These are phyloP conservation scores for Beauveria asiatica DNA, from an alignment of 2,329 filamentous ascomycete species.

Conservation along the genomic window DNA sequence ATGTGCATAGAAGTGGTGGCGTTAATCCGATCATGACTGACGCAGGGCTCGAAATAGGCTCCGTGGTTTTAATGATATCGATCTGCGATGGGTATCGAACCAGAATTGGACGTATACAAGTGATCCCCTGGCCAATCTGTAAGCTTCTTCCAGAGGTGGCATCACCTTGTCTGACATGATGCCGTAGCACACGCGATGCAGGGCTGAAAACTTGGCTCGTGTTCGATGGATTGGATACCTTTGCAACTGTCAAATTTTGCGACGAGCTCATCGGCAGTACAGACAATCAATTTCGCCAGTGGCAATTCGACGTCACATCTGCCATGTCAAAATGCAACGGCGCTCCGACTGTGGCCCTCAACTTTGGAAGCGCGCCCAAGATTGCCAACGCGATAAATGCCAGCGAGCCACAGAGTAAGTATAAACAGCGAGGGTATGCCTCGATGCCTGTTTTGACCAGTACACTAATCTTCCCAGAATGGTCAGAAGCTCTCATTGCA, in stretches of 20 bases:
- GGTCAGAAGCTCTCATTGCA: background rate
- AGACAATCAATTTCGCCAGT: slow-evolving; percentile 56
- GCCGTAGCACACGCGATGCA: slow-evolving; percentile 17
- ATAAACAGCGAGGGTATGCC: background rate
- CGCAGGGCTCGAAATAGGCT: background rate
- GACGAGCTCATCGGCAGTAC: slow-evolving; percentile 44
- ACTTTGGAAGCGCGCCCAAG: slow-evolving; percentile 16
- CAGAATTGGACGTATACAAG: slow-evolving; percentile 52
- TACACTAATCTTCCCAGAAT: background rate
- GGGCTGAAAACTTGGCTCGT: slow-evolving; percentile 39
- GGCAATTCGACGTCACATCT: slow-evolving; percentile 46
- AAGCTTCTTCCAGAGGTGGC: slow-evolving; percentile 21
- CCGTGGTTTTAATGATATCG: slow-evolving; percentile 47
- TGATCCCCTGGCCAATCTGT: slow-evolving; percentile 11
- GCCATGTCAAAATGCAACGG: slow-evolving; percentile 23
- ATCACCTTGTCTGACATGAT: background rate
- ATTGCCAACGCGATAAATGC: slow-evolving; percentile 9
- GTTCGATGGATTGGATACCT: slow-evolving; percentile 56
- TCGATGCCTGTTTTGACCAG: background rate
- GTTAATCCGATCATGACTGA: background rate
- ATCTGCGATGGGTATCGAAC: slow-evolving; percentile 47
- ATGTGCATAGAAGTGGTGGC: background rate
- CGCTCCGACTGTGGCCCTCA: slow-evolving; percentile 12
- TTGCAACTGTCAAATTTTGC: slow-evolving; percentile 47
- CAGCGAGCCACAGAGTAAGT: slow-evolving; percentile 3